Base-by-base conservation (phyloP, 148 eudicot species). In the Spergularia bocconei region DNA sequence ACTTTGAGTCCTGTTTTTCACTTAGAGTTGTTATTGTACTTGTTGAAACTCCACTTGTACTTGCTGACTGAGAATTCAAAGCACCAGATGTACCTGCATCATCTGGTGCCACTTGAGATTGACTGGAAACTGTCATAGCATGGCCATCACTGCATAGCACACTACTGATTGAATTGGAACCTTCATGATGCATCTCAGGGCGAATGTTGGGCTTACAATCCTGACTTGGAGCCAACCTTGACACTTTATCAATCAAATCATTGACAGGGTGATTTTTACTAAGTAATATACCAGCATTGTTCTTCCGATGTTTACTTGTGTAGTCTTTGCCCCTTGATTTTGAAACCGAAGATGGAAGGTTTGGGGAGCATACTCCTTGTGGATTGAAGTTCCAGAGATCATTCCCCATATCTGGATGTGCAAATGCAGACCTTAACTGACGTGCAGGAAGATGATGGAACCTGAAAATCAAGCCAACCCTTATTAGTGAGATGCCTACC, bases 321-420 rank as follows among this genome's bases (percentile, higher is more conserved):
- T 79, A 83, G 71, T 77, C 57, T 79, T 77, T 90, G 77, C 93
- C 90, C 82, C 93, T 85, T 39, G 90, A 88, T 66, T 66, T 82
- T 69, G 90, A 90, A 20, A 90, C 90, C 11, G 91, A 86, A 36
- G 85, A 20, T 62, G 90, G 91, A 70, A 90, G 81, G 63, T 85
- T 77, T 50, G 91, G 89, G 38, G 93, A 87, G 29, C 75, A 68
- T 44, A 74, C 63, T 50, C 79, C 88, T 47, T 69, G 76, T 41
- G 78, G 12, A 13, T 71, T 82, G 19, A 72, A 69, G 60, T 74
- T 72, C 25, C 67, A 63, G 44, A 74, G 61, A 69, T 73, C 54
- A 67, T 69, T 77, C 52, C 69, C 82, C 80, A 79, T 79, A 53
- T 73, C 82, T 52, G 84, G 77, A 77, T 70, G 79, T 81, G 85